Base-by-base conservation (phyloP, 331 rosid genomes). In the Pyracantha coccinea region DNA sequence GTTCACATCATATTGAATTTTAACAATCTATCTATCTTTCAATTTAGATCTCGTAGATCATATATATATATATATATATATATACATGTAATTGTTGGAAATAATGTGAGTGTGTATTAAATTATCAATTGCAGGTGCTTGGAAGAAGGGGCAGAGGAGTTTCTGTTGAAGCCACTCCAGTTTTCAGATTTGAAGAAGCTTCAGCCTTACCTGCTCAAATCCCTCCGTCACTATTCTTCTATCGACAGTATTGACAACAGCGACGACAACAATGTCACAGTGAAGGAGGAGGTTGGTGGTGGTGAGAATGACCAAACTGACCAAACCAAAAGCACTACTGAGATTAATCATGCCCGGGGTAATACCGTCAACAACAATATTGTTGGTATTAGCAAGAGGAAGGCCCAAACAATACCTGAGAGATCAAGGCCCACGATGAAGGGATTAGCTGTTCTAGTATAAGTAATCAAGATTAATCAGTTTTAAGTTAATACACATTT, bases 111-210 rank as follows among this genome's bases (percentile, higher is more conserved):
- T 14, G 41, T 8, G 11, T 8, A 35, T 35, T 35, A 35, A 35
- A 35, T 35, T 38, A 47, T 47, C 15, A 15, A 15, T 47, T 7
- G 71, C 28, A 95, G 99, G 97, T 95, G 99, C 78, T 75, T 95
- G 80, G 96, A 92, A 77, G 99, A 63, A 86, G 99, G 99, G 15
- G 99, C 98, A 5, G 96, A 92, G 67, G 96, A 95, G 78, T 95
- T 95, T 74, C 96, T 95, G 32, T 55, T 95, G 84, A 95, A 95
- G 81, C 99, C 99, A 73, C 86, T 95, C 55, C 93, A 90, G 79
- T 60, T 83, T 38, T 88, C 97, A 10, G 99, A 95, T 79, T 54
- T 95, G 76, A 75, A 95, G 86, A 95, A 92, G 82, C 97, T 95
- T 66, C 91, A 82, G 41, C 87, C 89, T 3, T 84, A 85, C 77